Evolutionary conservation across 78 protist genomes (phyloP), one percentile per base, ranked within the genome.

Genomic region (Dictyostelium intermedium): DNA sequence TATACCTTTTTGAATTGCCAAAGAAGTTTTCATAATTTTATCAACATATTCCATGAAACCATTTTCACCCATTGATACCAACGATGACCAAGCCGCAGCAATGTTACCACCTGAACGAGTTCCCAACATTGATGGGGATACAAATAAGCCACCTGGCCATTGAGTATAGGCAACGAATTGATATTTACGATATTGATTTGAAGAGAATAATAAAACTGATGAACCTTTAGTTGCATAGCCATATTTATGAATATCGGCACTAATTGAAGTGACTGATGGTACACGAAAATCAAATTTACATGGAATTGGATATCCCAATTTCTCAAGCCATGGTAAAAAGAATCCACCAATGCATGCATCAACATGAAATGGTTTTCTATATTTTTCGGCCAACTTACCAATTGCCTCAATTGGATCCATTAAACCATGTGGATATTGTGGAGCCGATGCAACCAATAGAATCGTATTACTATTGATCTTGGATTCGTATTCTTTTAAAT

Each of bases 161-260:
- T 41, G 34, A 30, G 80, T 82, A 30, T 78, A 92, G 3, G 91
- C n/a, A 35, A 85, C 61, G 70, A 73, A 85, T 79, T 79, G 86
- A 47, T 78, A 73, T 41, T 69, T 76, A 10, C 95, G 37, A 43
- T 91, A 70, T 35, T 80, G 47, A 1, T 80, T 35, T 9, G 23
- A 41, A 11, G 20, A 41, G 63, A 86, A 97, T 50, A 97, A 9
- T 35, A 96, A 73, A 7, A 97, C 97, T 2, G 97, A 95, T 25
- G 95, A 60, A 13, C 99, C 99, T 84, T 98, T 98, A 2, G 98
- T 97, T 1, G 98, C 93, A 87, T 82, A 97, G 5, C 99, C 99
- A 96, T 97, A 98, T 39, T 98, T 98, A 92, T 98, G 99, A 27
- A 95, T 96, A 85, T 98, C 99, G 9, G 92, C 84, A 43, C 97